Percentiles rank a stretch among this genome's conserved stretches.
phyloP scores from a whole-genome alignment of 169 alveolate genomes.

The Cryptosporidium felis region DNA sequence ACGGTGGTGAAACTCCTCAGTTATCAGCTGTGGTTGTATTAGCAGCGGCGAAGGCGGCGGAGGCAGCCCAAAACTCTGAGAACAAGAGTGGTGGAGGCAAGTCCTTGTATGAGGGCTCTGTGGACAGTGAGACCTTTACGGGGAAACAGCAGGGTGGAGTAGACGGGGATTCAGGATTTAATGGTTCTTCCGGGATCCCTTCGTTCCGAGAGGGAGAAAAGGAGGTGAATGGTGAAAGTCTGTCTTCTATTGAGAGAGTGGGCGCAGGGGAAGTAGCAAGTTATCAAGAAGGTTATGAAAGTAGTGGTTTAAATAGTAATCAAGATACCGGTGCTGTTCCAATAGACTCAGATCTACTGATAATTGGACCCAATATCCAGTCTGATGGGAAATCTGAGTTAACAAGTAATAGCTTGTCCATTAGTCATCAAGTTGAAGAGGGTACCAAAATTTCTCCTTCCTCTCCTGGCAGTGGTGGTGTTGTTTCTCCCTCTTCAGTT shows the following conservation, averaged over 20 bases:
- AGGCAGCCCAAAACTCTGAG: constrained; percentile 43
- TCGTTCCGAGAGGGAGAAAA: too few species aligned
- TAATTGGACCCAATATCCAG: neutral
- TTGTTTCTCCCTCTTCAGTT: constrained; percentile 22
- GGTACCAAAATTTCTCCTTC: neutral
- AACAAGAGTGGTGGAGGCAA: too few species aligned
- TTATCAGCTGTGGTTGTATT: constrained; percentile 63
- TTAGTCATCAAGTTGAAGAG: neutral
- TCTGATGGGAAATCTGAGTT: constrained; percentile 4
- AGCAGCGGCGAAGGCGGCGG: constrained; percentile 70
- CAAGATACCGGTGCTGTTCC: too few species aligned
- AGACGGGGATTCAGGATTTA: too few species aligned
- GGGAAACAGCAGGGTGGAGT: too few species aligned
- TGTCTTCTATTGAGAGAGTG: too few species aligned
- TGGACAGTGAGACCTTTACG: too few species aligned
- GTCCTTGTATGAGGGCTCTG: too few species aligned
- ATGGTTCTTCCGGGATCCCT: too few species aligned
- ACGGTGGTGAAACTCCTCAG: constrained; percentile 28
- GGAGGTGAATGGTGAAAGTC: too few species aligned
- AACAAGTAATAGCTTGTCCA: neutral
- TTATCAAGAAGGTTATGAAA: constrained; percentile 16
- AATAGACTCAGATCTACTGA: neutral
- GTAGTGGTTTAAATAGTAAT: neutral
- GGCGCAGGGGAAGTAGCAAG: constrained; percentile 1
- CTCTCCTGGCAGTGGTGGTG: constrained; percentile 17